Conservation (phyloP, 2,329 filamentous ascomycete genomes). For the Didymella exigua region DNA sequence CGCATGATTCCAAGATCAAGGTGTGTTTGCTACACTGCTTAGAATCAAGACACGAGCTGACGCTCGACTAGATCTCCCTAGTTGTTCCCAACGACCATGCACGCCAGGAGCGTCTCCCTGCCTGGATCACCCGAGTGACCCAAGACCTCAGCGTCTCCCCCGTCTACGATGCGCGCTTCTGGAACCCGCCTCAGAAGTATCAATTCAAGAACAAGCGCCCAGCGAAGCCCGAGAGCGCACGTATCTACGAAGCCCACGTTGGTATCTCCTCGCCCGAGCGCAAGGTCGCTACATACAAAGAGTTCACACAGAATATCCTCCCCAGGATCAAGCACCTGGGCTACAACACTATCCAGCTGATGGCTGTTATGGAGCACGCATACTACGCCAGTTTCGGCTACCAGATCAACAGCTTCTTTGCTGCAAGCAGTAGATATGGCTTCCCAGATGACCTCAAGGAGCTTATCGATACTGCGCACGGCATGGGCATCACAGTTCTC, state of each 20-base stretch:
- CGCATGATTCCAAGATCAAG: slow-evolving; percentile 96
- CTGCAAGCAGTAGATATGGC: slow-evolving; percentile 93
- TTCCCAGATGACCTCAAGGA: slow-evolving; percentile 94
- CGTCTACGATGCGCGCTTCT: slow-evolving; percentile 93
- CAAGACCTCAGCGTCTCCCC: slow-evolving; percentile 90
- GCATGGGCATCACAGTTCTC: slow-evolving; percentile 86
- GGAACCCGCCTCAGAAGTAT: slow-evolving; percentile 90
- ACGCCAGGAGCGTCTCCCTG: slow-evolving; percentile 83
- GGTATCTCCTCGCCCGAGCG: slow-evolving; percentile 93
- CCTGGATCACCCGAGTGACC: slow-evolving; percentile 97
- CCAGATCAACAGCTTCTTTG: slow-evolving; percentile 98
- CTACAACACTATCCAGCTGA: slow-evolving; percentile 97
- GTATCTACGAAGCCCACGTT: slow-evolving; percentile 98
- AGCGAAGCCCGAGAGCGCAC: slow-evolving; percentile 80
- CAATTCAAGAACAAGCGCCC: slow-evolving; percentile 82
- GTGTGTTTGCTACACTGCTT: slow-evolving; percentile 53
- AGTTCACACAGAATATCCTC: slow-evolving; percentile 92
- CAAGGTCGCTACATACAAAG: slow-evolving; percentile 91
- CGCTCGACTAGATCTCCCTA: slow-evolving; percentile 72
- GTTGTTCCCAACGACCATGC: slow-evolving; percentile 75
- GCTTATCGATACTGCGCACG: slow-evolving; percentile 91
- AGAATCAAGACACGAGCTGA: background rate
- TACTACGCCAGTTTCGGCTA: slow-evolving; percentile 99
- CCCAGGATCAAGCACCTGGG: slow-evolving; percentile 87
- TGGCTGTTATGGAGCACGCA: slow-evolving; percentile 99